Evolutionary conservation across 2,329 filamentous ascomycete species (phyloP), one percentile per base, ranked within the genome.

Genomic region (Microcera coccophila): DNA sequence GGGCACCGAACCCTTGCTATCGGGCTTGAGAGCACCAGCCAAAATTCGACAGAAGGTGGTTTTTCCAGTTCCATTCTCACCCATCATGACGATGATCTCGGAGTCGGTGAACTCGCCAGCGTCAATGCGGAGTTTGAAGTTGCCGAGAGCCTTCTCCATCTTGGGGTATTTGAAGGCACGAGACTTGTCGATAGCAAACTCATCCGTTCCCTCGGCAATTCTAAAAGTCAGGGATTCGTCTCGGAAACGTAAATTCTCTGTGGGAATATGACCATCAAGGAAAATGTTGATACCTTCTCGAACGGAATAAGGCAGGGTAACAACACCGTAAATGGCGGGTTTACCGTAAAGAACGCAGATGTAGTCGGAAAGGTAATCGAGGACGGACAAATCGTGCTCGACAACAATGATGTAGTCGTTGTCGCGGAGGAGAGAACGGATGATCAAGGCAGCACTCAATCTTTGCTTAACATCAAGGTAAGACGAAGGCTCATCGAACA

Each of bases 211-310:
- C 62, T 97, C 93, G 36, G 86, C 82, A 50, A 97, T 87, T 58
- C 90, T 87, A 83, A 98, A 98, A 37, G 91, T 93, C 50, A 98
- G 75, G 45, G 90, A 95, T 64, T 98, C 93, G 44, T 97, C 90
- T 61, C 93, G 86, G 85, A 98, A 97, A 59, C 93, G 90, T 72
- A 98, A 70, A 72, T 98, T 98, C 73, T 98, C 93, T 2, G 93
- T 97, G 16, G 93, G 93, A 45, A 97, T 95, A 69, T 97, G 90
- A 54, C 93, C 93, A 60, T 98, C 93, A 42, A 98, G 77, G 83
- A 97, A 98, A 66, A 97, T 95, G 65, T 96, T 97, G 82, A 97
- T 96, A 69, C 90, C 93, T 80, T 98, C 93, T 63, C 93, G 89
- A 47, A 98, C 93, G 3, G 93, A 97, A 60, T 93, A 80, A 38